Conservation (phyloP, 371 early-diverging fungal genomes). For the Mucor lusitanicus region DNA sequence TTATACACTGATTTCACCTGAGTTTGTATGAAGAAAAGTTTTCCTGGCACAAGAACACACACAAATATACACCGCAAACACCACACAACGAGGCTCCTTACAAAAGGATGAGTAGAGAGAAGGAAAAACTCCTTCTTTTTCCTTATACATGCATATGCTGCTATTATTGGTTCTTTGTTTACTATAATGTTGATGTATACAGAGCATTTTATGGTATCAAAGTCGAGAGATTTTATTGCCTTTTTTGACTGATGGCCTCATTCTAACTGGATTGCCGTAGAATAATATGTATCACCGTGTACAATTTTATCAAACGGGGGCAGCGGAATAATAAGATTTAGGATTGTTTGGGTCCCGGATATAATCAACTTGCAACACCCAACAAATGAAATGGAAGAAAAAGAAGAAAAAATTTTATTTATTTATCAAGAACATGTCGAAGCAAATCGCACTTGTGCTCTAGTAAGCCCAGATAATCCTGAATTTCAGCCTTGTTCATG, state of each 20-base stretch:
- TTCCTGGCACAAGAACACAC: neutral
- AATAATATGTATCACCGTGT: conserved; percentile 1
- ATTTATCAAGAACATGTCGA: conserved; percentile 9
- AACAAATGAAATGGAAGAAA: neutral
- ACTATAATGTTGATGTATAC: neutral
- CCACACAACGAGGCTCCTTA: neutral
- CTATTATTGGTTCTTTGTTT: neutral
- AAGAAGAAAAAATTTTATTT: neutral
- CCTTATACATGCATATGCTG: conserved; percentile 1
- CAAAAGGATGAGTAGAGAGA: neutral
- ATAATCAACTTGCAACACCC: neutral
- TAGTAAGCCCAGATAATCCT: conserved; percentile 40
- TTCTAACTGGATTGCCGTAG: neutral
- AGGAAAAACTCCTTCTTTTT: conserved; percentile 3
- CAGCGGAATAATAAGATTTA: neutral
- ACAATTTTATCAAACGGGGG: neutral
- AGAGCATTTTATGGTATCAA: neutral
- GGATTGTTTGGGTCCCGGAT: neutral
- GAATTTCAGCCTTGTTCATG: conserved; percentile 56
- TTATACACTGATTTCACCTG: neutral
- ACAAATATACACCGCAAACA: neutral
- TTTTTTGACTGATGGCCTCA: neutral
- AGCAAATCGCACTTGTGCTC: conserved; percentile 15
- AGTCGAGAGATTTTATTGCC: neutral
- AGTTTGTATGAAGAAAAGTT: neutral